A percentile compares a stretch with the other conserved stretches of the same genome.
These are phyloP conservation scores for Linnemannia schmuckeri DNA, from an alignment of 192 early-diverging fungal species.

Conservation along the genomic window DNA sequence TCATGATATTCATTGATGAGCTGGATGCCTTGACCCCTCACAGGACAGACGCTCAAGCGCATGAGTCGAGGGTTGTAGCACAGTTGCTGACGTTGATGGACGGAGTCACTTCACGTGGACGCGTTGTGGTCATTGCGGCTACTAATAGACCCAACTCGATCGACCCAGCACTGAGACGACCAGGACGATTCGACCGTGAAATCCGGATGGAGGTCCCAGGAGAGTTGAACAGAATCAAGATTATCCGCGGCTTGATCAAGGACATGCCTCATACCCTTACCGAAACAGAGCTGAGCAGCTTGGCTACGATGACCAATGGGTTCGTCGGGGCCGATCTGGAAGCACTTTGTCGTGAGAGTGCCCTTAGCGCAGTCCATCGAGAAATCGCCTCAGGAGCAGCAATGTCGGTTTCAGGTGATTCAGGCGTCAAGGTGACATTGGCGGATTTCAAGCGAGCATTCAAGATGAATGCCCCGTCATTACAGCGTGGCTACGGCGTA, in stretches of 20 bases:
- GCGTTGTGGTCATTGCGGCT: slow-evolving; percentile 85
- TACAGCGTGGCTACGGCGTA: slow-evolving; percentile 75
- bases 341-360: slow-evolving; percentile 87
- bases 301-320: slow-evolving; percentile 84
- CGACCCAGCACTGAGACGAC: slow-evolving; percentile 85
- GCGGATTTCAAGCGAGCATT: slow-evolving; percentile 77
- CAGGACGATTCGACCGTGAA: slow-evolving; percentile 91
- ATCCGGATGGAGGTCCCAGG: slow-evolving; percentile 84
- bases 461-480: slow-evolving; percentile 74
- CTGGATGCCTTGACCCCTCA: slow-evolving; percentile 86
- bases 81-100: slow-evolving; percentile 94
- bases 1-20: slow-evolving; percentile 98
- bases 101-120: slow-evolving; percentile 73
- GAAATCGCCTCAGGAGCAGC: slow-evolving; percentile 20
- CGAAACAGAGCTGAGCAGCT: slow-evolving; percentile 22
- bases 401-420: not conserved
- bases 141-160: slow-evolving; percentile 91
- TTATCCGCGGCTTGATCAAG: slow-evolving; percentile 71
- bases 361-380: slow-evolving; percentile 65
- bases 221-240: slow-evolving; percentile 68
- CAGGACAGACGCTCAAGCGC: slow-evolving; percentile 67
- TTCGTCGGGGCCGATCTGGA: slow-evolving; percentile 96
- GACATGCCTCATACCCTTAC: slow-evolving; percentile 61
- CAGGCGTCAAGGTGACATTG: slow-evolving; percentile 58
- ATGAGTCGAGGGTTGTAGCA: slow-evolving; percentile 86